Evolutionary conservation across 129 eudicot genomes (phyloP), one percentile per base, ranked within the genome.

Genomic region (Chrysanthemum makinoi): DNA sequence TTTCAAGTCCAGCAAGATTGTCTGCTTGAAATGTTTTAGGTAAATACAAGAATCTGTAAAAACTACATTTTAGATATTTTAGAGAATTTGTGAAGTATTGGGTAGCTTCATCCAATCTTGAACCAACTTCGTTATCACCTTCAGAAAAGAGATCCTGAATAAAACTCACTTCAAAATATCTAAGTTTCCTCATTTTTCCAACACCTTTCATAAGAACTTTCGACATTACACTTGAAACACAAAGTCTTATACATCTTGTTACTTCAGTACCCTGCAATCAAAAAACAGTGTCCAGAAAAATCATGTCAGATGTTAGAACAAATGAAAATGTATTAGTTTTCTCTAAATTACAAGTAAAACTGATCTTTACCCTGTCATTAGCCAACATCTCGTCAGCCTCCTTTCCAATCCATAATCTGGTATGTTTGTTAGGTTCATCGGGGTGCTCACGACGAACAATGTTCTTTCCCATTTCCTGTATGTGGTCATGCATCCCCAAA

Each of bases 1-100:
- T 51, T 55, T 74, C 66, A 13, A 80, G 68, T 3, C 28, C 52
- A 62, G 69, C 76, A 13, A 80, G 80, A 61, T 74, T 68, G 10
- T 17, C 6, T 20, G 74, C 66, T 52, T 52, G 12, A 39, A 73
- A 79, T 22, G 43, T 51, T 43, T 50, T 14, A 1, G 83, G 76
- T 39, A 80, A 70, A 50, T 53, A 52, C 14, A n/a, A 5, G 14
- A 14, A 39, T 22, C 67, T 72, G 68, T 53, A 55, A 5, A 9
- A 10, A 1, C 15, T 5, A 80, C 80, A 75, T 46, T 10, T 17
- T 6, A 80, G 61, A 69, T 62, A 80, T 53, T 52, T 30, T 56
- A 70, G 39, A 30, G 52, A 30, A 33, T 39, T 18, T 35, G 65
- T 51, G 39, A 70, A 54, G 52, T 70, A 55, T 1, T 10, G 53